Percentiles rank a stretch among this genome's conserved stretches.
phyloP scores from a whole-genome alignment of 1,284 basidiomycete genomes.

The Trametes polyzona region DNA sequence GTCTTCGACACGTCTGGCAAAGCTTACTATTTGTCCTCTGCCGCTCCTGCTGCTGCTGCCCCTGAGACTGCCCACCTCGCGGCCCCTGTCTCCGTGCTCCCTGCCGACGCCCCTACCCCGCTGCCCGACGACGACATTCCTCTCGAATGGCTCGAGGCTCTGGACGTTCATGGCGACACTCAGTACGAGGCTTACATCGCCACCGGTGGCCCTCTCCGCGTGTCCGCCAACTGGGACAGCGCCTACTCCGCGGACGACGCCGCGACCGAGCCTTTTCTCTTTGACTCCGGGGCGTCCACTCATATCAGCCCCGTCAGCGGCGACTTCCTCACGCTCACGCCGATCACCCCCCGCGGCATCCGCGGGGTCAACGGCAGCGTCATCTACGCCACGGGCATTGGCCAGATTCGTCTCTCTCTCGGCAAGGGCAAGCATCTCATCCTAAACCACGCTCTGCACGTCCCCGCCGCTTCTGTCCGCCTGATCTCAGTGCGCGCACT shows the following conservation, averaged over 20 bases:
- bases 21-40: slow-evolving; percentile 1
- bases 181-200: neutral
- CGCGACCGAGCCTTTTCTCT: slow-evolving; percentile 29
- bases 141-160: neutral
- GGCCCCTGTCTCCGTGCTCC: neutral
- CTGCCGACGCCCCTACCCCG: neutral
- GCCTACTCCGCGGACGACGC: neutral
- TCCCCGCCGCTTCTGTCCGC: slow-evolving; percentile 30
- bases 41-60: neutral
- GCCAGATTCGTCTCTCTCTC: slow-evolving; percentile 33
- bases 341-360: slow-evolving; percentile 32
- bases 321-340: slow-evolving; percentile 35
- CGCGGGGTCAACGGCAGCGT: slow-evolving; percentile 37
- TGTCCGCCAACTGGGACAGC: neutral
- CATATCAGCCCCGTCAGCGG: slow-evolving; percentile 33
- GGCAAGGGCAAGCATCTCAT: slow-evolving; percentile 17
- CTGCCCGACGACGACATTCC: neutral
- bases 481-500: slow-evolving; percentile 31
- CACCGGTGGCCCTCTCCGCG: neutral
- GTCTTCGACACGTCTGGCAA: neutral
- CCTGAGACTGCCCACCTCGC: neutral
- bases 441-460: slow-evolving; percentile 27
- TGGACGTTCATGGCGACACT: neutral
- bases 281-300: slow-evolving; percentile 37
- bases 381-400: slow-evolving; percentile 36